phyloP scores from a whole-genome alignment of 164 flowering plant genomes.

The Vitis rupestris region DNA sequence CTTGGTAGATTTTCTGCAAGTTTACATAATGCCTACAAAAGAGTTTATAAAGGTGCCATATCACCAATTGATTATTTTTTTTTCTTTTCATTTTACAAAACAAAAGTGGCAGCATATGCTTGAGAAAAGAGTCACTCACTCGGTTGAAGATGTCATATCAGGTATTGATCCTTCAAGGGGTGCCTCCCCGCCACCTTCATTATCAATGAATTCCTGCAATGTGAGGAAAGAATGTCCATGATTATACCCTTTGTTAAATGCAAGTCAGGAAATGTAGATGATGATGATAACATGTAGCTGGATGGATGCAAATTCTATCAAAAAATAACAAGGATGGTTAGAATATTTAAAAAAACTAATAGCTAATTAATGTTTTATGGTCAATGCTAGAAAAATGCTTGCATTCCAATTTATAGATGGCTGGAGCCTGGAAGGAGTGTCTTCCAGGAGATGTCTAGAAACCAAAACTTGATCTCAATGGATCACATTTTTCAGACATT shows the following conservation, averaged over 20 bases:
- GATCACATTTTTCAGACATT: too few relatives aligned
- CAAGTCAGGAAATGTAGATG: too few relatives aligned
- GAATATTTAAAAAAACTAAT: too few relatives aligned
- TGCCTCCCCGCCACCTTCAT: constrained; percentile 92
- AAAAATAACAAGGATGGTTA: background rate
- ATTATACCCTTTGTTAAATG: background rate
- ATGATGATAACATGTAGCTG: background rate
- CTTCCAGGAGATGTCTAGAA: too few relatives aligned
- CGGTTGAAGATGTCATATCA: constrained; percentile 99
- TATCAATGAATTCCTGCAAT: constrained; percentile 78
- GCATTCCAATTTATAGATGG: too few relatives aligned
- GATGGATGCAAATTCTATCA: too few relatives aligned
- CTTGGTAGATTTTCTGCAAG: constrained; percentile 88
- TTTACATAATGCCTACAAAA: constrained; percentile 75
- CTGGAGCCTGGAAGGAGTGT: too few relatives aligned
- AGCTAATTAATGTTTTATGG: too few relatives aligned
- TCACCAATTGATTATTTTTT: background rate
- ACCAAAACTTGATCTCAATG: too few relatives aligned
- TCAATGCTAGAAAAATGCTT: too few relatives aligned
- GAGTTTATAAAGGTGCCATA: constrained; percentile 5
- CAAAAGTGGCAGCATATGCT: background rate
- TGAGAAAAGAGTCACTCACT: constrained; percentile 53
- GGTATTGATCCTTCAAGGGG: constrained; percentile 98
- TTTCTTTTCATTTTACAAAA: background rate
- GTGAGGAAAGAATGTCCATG: background rate